Conservation (phyloP, 1,139 yeast species). For the Pichia sp. region DNA sequence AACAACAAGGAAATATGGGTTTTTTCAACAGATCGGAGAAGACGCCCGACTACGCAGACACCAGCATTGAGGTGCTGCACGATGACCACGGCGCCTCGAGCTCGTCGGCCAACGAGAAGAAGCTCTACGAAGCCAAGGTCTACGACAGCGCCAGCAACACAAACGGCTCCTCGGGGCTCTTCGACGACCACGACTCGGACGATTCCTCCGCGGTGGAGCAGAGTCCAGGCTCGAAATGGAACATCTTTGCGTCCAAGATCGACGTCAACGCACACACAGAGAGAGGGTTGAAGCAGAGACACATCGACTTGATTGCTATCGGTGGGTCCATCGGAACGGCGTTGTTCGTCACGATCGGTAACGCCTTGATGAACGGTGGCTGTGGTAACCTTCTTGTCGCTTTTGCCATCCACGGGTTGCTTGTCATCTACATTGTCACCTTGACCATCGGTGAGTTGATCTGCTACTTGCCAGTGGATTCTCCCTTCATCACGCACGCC, state of each 20-base stretch:
- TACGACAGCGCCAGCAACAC: not conserved
- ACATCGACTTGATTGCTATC: slow-evolving; percentile 67
- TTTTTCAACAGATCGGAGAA: slow-evolving; percentile 3
- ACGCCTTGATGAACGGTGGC: slow-evolving; percentile 64
- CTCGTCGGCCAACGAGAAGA: slow-evolving; percentile 1
- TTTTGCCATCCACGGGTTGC: slow-evolving; percentile 47
- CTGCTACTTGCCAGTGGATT: slow-evolving; percentile 44
- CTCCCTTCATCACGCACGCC: slow-evolving; percentile 49
- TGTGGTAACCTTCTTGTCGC: slow-evolving; percentile 70
- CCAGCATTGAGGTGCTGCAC: slow-evolving; percentile 1
- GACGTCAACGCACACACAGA: slow-evolving; percentile 13
- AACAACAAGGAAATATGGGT: not conserved
- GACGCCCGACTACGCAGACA: not conserved
- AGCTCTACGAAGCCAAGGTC: not conserved
- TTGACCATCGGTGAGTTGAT: slow-evolving; percentile 50
- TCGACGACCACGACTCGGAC: not conserved
- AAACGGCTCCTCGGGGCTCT: not conserved
- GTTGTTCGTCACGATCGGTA: slow-evolving; percentile 66
- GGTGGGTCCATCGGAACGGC: slow-evolving; percentile 87
- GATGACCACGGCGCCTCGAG: slow-evolving; percentile 1
- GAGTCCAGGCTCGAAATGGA: not conserved
- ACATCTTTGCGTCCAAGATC: not conserved
- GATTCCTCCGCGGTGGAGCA: not conserved
- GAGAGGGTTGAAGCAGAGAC: slow-evolving; percentile 42
- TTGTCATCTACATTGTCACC: slow-evolving; percentile 34